Evolutionary conservation across 805 yeast genomes (phyloP), one percentile per base, ranked within the genome.

Genomic region (Cyberlindnera euphorbiae): DNA sequence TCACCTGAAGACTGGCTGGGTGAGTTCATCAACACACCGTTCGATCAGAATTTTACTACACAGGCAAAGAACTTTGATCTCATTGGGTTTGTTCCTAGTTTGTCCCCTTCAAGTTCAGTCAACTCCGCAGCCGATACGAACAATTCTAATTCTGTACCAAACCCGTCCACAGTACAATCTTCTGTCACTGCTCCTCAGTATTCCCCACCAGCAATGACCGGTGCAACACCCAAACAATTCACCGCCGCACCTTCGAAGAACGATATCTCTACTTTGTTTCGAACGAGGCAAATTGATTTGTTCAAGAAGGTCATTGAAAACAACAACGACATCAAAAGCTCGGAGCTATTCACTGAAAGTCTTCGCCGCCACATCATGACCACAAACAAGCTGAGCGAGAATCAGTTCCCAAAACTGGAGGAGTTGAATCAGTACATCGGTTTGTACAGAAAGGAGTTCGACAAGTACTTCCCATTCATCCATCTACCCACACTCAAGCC

Each of bases 391-490:
- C 59, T 83, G 39, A 58, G 67, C 17, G 71, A 73, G 15, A 61
- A 69, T 12, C 79, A 82, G 47, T 80, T 88, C 47, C 96, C 96
- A 0, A 73, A 79, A 8, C 63, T 81, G 32, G 78, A 75, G 16
- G 95, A 88, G 47, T 63, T 89, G 49, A 88, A 86, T 55, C 72
- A 76, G 31, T 89, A 85, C 57, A 72, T 82, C 47, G 69, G 74
- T n/a, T 65, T 88, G 10, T 89, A 78, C 60, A 84, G 77, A 46
- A 68, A 72, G 34, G 88, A 86, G 52, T 88, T 87, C 60, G 82
- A 83, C 62, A 75, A 75, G 38, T 88, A 82, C 55, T 81, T 86
- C 60, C 89, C 94, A 17, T 87, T 88, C 55, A 75, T 89, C 44
- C 96, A 88, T 59, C 62, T 82, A 30, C 84, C 85, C 15, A 73